Conservation (phyloP, 192 early-diverging fungal genomes). For the Paraglomus occultum region DNA sequence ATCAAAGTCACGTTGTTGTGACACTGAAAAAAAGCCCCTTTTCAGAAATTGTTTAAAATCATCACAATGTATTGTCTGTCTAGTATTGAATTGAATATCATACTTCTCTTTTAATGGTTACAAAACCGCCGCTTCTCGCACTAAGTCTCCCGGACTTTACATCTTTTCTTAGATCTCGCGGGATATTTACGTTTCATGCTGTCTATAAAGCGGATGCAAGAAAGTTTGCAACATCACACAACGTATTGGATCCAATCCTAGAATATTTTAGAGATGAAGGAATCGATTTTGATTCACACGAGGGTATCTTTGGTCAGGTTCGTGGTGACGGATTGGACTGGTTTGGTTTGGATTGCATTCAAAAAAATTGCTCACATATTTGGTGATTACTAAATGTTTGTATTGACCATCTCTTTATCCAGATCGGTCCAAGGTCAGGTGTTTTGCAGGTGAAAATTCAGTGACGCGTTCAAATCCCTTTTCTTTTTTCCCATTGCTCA, state of each 20-base stretch:
- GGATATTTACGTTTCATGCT: conserved; percentile 15
- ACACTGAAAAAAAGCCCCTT: too few species aligned
- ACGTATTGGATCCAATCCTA: conserved; percentile 13
- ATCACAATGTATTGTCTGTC: too few species aligned
- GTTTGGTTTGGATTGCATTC: neutral
- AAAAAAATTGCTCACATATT: neutral
- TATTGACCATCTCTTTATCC: neutral
- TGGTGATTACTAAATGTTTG: neutral
- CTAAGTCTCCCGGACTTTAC: neutral
- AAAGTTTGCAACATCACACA: conserved; percentile 6
- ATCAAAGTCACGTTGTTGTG: too few species aligned
- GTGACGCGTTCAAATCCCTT: neutral
- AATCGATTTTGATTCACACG: conserved; percentile 22
- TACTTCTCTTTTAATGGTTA: too few species aligned
- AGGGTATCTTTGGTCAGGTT: conserved; percentile 26
- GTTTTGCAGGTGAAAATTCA: conserved; percentile 11
- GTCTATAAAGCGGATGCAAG: neutral
- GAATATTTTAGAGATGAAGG: conserved; percentile 23
- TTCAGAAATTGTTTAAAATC: too few species aligned
- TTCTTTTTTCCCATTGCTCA: neutral
- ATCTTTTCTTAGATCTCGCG: neutral
- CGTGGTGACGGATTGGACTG: neutral
- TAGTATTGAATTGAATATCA: too few species aligned
- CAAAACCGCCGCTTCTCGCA: too few species aligned
- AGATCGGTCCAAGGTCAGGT: conserved; percentile 23